phyloP scores from a whole-genome alignment of 257 asterid genomes.

The Gentiana macrophylla region DNA sequence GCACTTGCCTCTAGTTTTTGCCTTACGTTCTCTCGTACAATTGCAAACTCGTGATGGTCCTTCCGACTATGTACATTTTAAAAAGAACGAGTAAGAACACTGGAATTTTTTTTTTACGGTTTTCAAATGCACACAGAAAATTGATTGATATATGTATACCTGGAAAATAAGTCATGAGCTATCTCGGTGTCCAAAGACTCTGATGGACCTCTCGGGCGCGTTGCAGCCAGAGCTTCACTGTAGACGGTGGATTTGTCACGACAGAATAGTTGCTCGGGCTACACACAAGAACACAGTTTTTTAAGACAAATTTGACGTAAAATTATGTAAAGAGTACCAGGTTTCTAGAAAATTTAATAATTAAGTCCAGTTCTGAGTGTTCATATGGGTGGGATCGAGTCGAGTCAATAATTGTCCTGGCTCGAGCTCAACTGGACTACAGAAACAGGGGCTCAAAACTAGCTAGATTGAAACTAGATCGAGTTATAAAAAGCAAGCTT shows the following conservation, averaged over 20 bases:
- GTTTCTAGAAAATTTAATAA: no score
- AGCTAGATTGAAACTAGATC: no score
- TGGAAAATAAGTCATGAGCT: conserved; percentile 82
- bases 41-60: conserved; percentile 83
- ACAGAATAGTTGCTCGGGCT: conserved; percentile 94
- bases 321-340: no score
- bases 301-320: no score
- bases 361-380: no score
- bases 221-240: conserved; percentile 97
- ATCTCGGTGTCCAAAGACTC: conserved; percentile 65
- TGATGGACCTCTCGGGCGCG: conserved; percentile 84
- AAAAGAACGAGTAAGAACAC: conserved; percentile 1
- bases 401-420: no score
- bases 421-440: no score
- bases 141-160: conserved; percentile 23
- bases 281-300: conserved; percentile 3
- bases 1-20: conserved; percentile 68
- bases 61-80: conserved; percentile 42
- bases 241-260: conserved; percentile 51
- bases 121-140: no score
- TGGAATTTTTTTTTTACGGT: neutral
- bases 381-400: no score
- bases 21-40: conserved; percentile 79
- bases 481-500: no score
- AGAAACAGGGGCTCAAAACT: no score